Conservation (phyloP, 257 asterid species). For the Leptodermis oblonga region DNA sequence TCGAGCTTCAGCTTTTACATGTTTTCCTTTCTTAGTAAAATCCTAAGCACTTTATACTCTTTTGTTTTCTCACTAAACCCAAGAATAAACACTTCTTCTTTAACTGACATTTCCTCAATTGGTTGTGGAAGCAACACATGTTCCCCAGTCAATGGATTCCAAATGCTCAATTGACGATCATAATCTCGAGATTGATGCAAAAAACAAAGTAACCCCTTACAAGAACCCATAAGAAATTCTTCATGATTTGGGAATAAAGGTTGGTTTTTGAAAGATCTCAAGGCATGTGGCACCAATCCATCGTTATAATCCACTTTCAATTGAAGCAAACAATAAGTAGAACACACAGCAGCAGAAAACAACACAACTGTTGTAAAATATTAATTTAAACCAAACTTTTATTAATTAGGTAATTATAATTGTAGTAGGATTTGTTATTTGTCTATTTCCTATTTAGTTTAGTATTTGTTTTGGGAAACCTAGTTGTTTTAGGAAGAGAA, state of each 20-base stretch:
- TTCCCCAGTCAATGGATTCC: constrained; percentile 7
- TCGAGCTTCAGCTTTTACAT: not conserved
- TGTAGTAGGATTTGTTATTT: too few species aligned
- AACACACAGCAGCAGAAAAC: not conserved
- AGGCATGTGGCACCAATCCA: not conserved
- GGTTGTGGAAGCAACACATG: not conserved
- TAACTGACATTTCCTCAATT: not conserved
- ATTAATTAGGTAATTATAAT: too few species aligned
- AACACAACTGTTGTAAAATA: too few species aligned
- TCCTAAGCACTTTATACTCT: not conserved
- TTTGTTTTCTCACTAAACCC: not conserved
- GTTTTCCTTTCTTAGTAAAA: not conserved
- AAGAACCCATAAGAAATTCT: not conserved
- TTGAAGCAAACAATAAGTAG: not conserved
- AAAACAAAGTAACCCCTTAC: not conserved
- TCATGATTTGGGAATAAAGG: not conserved
- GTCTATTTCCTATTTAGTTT: too few species aligned
- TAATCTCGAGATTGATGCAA: not conserved
- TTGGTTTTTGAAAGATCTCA: not conserved
- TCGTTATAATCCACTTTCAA: not conserved
- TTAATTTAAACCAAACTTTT: too few species aligned
- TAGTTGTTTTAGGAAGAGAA: too few species aligned
- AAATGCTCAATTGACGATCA: not conserved
- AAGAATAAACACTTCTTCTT: not conserved
- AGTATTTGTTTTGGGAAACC: too few species aligned